Percentiles rank a stretch among this genome's conserved stretches.
phyloP scores from a whole-genome alignment of 352 stramenopile species.

The Globisporangium iwayamae region DNA sequence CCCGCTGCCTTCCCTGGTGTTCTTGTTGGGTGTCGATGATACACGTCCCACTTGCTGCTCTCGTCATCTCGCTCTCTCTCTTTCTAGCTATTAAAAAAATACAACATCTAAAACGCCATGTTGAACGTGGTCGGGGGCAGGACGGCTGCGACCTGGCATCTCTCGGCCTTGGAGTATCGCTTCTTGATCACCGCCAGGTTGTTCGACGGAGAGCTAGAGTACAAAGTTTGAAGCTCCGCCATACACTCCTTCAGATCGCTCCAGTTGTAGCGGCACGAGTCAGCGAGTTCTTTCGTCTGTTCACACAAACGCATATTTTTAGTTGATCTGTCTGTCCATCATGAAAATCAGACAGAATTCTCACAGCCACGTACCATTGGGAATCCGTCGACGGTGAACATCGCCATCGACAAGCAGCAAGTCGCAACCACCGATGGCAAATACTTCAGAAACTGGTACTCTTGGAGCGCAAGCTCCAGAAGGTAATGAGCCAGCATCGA shows the following conservation, averaged over 20 bases:
- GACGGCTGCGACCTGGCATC: slow-evolving; percentile 73
- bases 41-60: not conserved
- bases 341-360: not conserved
- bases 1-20: not conserved
- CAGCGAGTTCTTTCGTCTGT: slow-evolving; percentile 79
- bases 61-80: not conserved
- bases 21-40: not conserved
- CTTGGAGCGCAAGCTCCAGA: slow-evolving; percentile 82
- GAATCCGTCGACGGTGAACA: slow-evolving; percentile 82
- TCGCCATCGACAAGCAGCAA: slow-evolving; percentile 82
- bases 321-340: not conserved
- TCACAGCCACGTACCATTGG: slow-evolving; percentile 43
- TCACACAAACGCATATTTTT: slow-evolving; percentile 3
- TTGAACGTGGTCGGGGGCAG: slow-evolving; percentile 71
- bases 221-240: slow-evolving; percentile 74
- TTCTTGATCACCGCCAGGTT: slow-evolving; percentile 87
- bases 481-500: slow-evolving; percentile 88
- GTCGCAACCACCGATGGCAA: slow-evolving; percentile 81
- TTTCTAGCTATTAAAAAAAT: slow-evolving; percentile 18
- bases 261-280: slow-evolving; percentile 77
- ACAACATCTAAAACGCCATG: slow-evolving; percentile 71
- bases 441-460: slow-evolving; percentile 87
- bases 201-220: slow-evolving; percentile 77
- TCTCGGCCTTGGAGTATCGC: slow-evolving; percentile 83
- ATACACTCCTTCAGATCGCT: slow-evolving; percentile 80